Conservation (phyloP, 2,329 filamentous ascomycete species). For the Penicillium sp. region DNA sequence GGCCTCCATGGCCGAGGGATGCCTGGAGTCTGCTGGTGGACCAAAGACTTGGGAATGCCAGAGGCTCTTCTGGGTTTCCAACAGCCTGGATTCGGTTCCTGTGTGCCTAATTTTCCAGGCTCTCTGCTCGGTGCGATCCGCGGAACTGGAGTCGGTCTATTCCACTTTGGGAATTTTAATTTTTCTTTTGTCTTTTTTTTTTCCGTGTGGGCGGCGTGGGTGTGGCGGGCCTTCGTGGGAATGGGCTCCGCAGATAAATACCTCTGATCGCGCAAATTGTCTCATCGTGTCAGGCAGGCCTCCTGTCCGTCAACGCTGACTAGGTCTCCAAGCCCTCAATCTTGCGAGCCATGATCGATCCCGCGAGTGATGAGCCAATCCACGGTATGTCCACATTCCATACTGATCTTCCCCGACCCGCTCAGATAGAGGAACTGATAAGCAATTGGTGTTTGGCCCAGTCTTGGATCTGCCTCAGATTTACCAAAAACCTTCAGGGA, state of each 20-base stretch:
- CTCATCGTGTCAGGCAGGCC: slow-evolving; percentile 1
- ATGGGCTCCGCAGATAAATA: slow-evolving; percentile 11
- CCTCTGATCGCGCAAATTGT: slow-evolving; percentile 2
- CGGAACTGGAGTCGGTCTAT: slow-evolving; percentile 26
- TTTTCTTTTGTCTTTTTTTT: slow-evolving; percentile 5
- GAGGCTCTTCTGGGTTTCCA: background rate
- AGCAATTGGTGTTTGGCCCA: slow-evolving; percentile 28
- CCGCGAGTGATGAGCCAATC: slow-evolving; percentile 32
- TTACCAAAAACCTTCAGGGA: slow-evolving; percentile 66
- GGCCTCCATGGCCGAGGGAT: background rate
- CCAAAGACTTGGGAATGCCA: too few species aligned
- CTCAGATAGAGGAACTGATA: slow-evolving; percentile 28
- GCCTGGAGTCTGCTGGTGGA: too few species aligned
- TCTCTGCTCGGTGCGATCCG: slow-evolving; percentile 17
- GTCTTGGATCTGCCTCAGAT: slow-evolving; percentile 75
- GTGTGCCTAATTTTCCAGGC: slow-evolving; percentile 12
- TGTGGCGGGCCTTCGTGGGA: slow-evolving; percentile 11
- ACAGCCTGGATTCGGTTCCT: slow-evolving; percentile 1
- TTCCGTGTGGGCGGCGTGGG: background rate
- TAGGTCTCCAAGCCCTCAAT: background rate
- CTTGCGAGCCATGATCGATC: slow-evolving; percentile 29
- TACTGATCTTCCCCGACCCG: slow-evolving; percentile 6
- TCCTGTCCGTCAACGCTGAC: slow-evolving; percentile 2
- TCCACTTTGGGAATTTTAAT: slow-evolving; percentile 31
- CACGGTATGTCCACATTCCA: slow-evolving; percentile 28